A percentile compares a stretch with the other conserved stretches of the same genome.
Evolutionary conservation across 2,329 filamentous ascomycete species (phyloP).

Genomic region (Thermothelomyces thermophilus): DNA sequence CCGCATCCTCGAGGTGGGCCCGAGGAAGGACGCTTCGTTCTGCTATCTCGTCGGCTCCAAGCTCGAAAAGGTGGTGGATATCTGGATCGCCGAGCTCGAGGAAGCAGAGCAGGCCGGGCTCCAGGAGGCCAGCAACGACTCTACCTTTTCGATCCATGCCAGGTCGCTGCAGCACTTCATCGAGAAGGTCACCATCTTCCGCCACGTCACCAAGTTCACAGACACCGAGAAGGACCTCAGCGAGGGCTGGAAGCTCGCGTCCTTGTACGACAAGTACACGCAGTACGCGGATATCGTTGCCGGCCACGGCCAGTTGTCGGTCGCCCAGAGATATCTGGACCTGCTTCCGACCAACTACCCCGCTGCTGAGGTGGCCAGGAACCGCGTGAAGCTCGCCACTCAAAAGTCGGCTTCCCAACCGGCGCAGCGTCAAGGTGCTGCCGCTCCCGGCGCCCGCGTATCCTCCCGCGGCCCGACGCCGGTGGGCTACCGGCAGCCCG

Average conservation of each 20-base stretch:
- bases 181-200: constrained; percentile 96
- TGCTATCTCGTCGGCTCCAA: constrained; percentile 95
- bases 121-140: constrained; percentile 62
- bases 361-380: constrained; percentile 78
- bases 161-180: constrained; percentile 86
- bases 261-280: constrained; percentile 88
- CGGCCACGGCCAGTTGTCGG: constrained; percentile 75
- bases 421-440: constrained; percentile 30
- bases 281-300: constrained; percentile 96
- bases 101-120: constrained; percentile 74
- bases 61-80: constrained; percentile 90
- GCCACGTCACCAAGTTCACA: constrained; percentile 84
- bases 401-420: constrained; percentile 44
- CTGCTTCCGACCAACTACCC: constrained; percentile 78
- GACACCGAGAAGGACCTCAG: constrained; percentile 66
- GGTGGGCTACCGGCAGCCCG: constrained; percentile 44
- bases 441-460: constrained; percentile 32
- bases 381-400: constrained; percentile 78
- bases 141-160: constrained; percentile 86
- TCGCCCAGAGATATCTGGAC: constrained; percentile 86
- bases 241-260: constrained; percentile 80
- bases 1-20: constrained; percentile 69
- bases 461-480: constrained; percentile 32
- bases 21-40: constrained; percentile 87
- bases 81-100: constrained; percentile 86